phyloP scores from a whole-genome alignment of 805 yeast species.

The Lachancea quebecensis region DNA sequence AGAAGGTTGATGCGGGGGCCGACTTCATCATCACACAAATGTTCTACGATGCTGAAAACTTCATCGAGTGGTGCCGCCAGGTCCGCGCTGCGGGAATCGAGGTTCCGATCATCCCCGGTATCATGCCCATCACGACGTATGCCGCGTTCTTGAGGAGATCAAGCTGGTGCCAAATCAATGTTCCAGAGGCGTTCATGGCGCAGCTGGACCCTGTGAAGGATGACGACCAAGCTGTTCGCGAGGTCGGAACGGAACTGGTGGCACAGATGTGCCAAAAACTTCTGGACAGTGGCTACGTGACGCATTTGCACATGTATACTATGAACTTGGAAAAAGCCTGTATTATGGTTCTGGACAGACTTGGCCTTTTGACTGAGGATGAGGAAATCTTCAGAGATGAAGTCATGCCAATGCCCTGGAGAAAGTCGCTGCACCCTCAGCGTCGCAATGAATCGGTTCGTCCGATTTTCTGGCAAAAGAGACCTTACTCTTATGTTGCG shows the following conservation, averaged over 20 bases:
- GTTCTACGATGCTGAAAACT: conserved; percentile 88
- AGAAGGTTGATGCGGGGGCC: conserved; percentile 91
- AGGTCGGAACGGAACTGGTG: conserved; percentile 73
- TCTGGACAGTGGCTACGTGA: conserved; percentile 62
- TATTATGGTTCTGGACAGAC: conserved; percentile 73
- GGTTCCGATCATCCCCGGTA: conserved; percentile 92
- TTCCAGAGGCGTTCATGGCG: conserved; percentile 68
- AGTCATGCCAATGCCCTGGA: conserved; percentile 62
- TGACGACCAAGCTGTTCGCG: conserved; percentile 83
- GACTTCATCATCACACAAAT: conserved; percentile 91
- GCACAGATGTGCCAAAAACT: conserved; percentile 76
- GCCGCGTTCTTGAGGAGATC: conserved; percentile 90
- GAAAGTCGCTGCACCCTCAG: conserved; percentile 76
- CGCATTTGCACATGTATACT: conserved; percentile 91
- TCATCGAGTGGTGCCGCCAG: conserved; percentile 71
- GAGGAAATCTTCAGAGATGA: conserved; percentile 32
- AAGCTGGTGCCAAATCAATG: conserved; percentile 79
- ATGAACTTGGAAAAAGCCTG: conserved; percentile 95
- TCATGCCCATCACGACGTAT: conserved; percentile 97
- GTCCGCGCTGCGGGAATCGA: conserved; percentile 66
- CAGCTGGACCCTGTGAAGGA: conserved; percentile 76
- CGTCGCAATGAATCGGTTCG: conserved; percentile 77
- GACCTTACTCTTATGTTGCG: conserved; percentile 82
- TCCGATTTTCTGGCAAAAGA: conserved; percentile 94
- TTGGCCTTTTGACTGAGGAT: conserved; percentile 44